Base-by-base conservation (phyloP, 2,329 filamentous ascomycete genomes). In the Stromatinia cepivora region DNA sequence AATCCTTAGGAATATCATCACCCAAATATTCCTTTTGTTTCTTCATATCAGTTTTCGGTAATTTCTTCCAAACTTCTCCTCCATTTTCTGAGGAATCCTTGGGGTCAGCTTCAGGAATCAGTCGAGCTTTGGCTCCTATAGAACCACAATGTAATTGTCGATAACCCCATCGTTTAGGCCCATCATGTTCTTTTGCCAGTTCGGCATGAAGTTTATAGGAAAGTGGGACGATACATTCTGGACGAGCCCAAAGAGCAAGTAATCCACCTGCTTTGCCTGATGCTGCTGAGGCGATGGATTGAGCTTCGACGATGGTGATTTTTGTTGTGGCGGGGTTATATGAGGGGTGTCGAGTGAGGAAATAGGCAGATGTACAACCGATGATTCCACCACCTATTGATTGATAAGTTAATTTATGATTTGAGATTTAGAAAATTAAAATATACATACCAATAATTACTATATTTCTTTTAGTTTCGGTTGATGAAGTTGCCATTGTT, bases 221-320 rank as follows among this genome's bases (percentile, higher is more conserved):
- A 54, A 98, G 83, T 0, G 92, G 92, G 0, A 97, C 94, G 52
- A 98, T 88, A 75, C 87, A 90, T 69, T 83, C 84, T 0, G 95
- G 95, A 77, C 97, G 97, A 0, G 94, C 95, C 93, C 94, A 98
- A 22, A 94, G 83, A 0, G 90, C 95, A 31, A 99, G 85, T 6
- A 99, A 84, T 1, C 95, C 95, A 22, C 95, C 95, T 0, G 95
- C 94, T 81, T 97, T 98, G 53, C 95, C 95, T 11, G 93, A 97
- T 50, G 95, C 94, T 34, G 92, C 94, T n/a, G 92, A 88, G 9
- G 95, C 95, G 73, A 98, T 90, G 57, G 89, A 85, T 4, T 88
- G 89, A 0, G 95, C 93, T 83, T 99, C 95, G 67, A 98, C 85
- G 42, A 99, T 84, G 1, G 92, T 97, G 76, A 98, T 90, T 66